These are phyloP conservation scores for Dalbergia oliveri DNA, from an alignment of 306 rosid genomes.

Conservation along the genomic window DNA sequence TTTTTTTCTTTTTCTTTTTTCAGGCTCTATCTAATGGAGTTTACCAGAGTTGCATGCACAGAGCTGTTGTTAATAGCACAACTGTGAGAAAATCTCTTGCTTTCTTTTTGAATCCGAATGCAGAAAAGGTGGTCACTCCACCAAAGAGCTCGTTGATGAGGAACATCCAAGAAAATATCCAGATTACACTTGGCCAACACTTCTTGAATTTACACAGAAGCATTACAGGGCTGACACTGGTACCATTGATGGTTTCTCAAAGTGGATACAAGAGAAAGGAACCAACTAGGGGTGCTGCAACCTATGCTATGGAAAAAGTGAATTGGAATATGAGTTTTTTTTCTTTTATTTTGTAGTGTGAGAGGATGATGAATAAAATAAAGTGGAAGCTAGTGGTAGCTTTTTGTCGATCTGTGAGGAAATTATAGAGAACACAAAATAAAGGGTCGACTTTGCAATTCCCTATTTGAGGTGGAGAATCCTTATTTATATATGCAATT, in stretches of 20 bases:
- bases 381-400: no score
- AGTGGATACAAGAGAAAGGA: slow-evolving; percentile 47
- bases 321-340: no score
- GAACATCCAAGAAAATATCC: slow-evolving; percentile 71
- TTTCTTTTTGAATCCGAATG: slow-evolving; percentile 74
- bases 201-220: slow-evolving; percentile 74
- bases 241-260: slow-evolving; percentile 72
- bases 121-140: slow-evolving; percentile 67
- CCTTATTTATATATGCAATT: no score
- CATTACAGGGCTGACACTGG: slow-evolving; percentile 69
- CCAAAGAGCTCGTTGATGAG: slow-evolving; percentile 56
- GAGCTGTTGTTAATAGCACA: slow-evolving; percentile 76
- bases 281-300: no score
- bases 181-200: slow-evolving; percentile 74
- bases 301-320: no score
- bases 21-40: slow-evolving; percentile 90
- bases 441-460: no score
- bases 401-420: no score
- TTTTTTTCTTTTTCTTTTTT: background rate
- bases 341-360: no score
- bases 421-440: no score
- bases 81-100: slow-evolving; percentile 78
- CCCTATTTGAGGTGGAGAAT: no score
- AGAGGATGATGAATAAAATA: no score
- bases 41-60: slow-evolving; percentile 87